phyloP scores from a whole-genome alignment of 2,329 filamentous ascomycete genomes.

The Alternaria brassicae region DNA sequence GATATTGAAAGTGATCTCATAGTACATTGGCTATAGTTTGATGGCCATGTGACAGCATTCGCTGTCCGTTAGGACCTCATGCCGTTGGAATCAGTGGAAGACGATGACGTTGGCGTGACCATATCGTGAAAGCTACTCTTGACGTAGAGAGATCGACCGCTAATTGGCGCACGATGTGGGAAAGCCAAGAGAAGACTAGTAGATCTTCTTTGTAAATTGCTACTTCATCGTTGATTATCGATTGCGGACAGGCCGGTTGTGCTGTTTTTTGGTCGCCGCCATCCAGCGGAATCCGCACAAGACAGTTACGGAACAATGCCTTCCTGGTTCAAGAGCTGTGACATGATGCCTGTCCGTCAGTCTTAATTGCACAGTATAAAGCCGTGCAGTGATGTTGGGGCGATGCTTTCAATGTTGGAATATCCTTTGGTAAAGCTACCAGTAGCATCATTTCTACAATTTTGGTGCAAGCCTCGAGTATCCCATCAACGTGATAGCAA shows the following conservation, averaged over 20 bases:
- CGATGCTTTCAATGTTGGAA: background rate
- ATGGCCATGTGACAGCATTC: background rate
- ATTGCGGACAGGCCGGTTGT: background rate
- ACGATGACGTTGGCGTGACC: slow-evolving; percentile 15
- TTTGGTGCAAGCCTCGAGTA: background rate
- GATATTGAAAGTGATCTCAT: slow-evolving; percentile 14
- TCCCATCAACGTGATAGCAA: background rate
- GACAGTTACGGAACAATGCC: background rate
- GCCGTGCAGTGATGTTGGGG: no score
- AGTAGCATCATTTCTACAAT: background rate
- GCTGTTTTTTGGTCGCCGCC: background rate
- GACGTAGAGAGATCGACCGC: background rate
- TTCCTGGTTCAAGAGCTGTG: background rate
- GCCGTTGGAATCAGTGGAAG: slow-evolving; percentile 4
- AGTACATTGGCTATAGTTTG: background rate
- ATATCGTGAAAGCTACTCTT: background rate
- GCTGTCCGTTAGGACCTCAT: background rate
- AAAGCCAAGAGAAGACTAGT: background rate
- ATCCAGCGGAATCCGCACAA: background rate
- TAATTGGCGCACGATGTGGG: background rate
- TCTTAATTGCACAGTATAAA: background rate
- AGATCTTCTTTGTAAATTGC: background rate
- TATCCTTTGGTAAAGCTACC: background rate
- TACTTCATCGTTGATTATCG: background rate
- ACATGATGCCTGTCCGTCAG: background rate